Base-by-base conservation (phyloP, 1,284 basidiomycete species). In the Cystobasidium slooffiae region DNA sequence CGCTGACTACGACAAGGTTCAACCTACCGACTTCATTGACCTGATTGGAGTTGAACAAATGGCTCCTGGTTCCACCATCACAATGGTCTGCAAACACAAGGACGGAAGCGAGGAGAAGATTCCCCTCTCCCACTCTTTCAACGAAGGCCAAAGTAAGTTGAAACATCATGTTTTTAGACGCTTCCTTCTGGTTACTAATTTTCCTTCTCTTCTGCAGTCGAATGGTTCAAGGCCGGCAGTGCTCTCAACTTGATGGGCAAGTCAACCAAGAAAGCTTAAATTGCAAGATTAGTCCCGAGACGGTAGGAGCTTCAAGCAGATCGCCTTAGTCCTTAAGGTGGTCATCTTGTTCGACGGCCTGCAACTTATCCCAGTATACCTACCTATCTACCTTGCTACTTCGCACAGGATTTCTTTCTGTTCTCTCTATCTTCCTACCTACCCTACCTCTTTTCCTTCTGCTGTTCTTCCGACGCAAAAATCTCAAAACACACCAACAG, bases 1-100 rank as follows among this genome's bases (percentile, higher is more conserved):
- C 12, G 91, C 87, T 76, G 94, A 97, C 84, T 97, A 97, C 84
- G 92, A 96, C 82, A 92, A 91, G 85, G 84, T 96, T 79, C 86
- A 86, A 80, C 91, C 93, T 31, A 86, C 86, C 78, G 94, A 97
- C 85, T 89, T 88, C 82, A 89, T 97, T 76, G 89, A 90, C 80
- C 92, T 97, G 81, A 83, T 90, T 75, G 94, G 93, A 74, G 85
- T 97, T 73, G 88, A 93, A 82, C 86, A 85, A 77, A 93, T 97
- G 82, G 87, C 90, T 0, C 92, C 92, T 52, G 94, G 92, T 78
- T 91, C 93, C 87, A 90, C 94, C 85, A 84, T 97, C 83, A 91
- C 88, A 43, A 85, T 94, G 75, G 86, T 87, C 63, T 85, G 88
- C 79, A 93, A 92, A 85, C 93, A 95, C 84, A 84, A 87, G 80